phyloP scores from a whole-genome alignment of 805 yeast genomes.

The Pichia manshurica region DNA sequence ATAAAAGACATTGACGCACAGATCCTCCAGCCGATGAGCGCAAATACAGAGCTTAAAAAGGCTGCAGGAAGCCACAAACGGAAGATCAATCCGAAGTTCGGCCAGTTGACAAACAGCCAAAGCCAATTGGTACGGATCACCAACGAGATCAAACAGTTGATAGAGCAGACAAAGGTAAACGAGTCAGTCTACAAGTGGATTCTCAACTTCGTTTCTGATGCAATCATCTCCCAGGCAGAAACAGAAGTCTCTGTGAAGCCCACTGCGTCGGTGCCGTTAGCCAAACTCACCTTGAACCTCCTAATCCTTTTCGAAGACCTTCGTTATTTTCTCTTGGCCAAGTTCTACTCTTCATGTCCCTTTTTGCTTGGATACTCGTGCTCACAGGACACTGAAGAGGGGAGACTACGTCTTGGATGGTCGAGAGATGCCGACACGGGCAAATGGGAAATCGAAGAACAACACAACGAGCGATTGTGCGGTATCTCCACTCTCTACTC shows the following conservation, averaged over 20 bases:
- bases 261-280: conserved; percentile 74
- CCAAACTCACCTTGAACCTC: conserved; percentile 52
- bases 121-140: conserved; percentile 51
- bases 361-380: conserved; percentile 78
- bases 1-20: conserved; percentile 54
- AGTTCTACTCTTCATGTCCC: conserved; percentile 90
- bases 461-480: conserved; percentile 78
- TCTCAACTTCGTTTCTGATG: conserved; percentile 77
- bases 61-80: conserved; percentile 60
- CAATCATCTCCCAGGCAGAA: conserved; percentile 86
- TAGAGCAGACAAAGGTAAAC: conserved; percentile 42
- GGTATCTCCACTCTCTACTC: conserved; percentile 83
- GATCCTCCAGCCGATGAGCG: conserved; percentile 50
- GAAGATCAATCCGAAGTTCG: conserved; percentile 80
- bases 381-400: conserved; percentile 71
- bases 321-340: conserved; percentile 57
- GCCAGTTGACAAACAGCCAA: conserved; percentile 76
- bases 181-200: conserved; percentile 64
- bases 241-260: conserved; percentile 81
- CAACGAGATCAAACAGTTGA: conserved; percentile 43
- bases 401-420: conserved; percentile 86
- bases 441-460: conserved; percentile 54
- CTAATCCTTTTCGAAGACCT: conserved; percentile 45
- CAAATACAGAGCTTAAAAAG: conserved; percentile 37
- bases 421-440: conserved; percentile 39